A percentile compares a stretch with the other conserved stretches of the same genome.
Conservation (phyloP, 805 yeast genomes). For the Ogataea nonfermentans region DNA sequence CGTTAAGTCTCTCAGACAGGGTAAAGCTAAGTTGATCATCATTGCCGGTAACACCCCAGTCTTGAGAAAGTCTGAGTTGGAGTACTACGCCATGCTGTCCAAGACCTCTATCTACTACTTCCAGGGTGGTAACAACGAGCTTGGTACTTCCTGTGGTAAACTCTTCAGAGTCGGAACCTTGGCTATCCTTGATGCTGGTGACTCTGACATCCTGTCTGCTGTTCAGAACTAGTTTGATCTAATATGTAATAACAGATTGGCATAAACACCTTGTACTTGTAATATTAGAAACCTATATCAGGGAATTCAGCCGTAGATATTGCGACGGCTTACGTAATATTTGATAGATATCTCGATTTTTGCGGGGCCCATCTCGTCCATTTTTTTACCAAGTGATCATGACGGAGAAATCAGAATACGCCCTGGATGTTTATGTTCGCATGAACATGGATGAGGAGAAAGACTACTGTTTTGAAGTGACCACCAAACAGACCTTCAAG, state of each 20-base stretch:
- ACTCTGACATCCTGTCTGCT: slow-evolving; percentile 93
- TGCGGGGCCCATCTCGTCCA: slow-evolving; percentile 11
- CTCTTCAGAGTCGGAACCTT: slow-evolving; percentile 99
- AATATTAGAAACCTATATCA: no score
- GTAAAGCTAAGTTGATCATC: slow-evolving; percentile 97
- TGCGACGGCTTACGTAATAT: not conserved
- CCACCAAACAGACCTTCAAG: slow-evolving; percentile 53
- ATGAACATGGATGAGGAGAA: slow-evolving; percentile 82
- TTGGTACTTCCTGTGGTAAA: slow-evolving; percentile 99
- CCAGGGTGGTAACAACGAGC: slow-evolving; percentile 99
- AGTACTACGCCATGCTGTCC: slow-evolving; percentile 99
- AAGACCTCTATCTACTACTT: slow-evolving; percentile 97
- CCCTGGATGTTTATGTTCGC: slow-evolving; percentile 62
- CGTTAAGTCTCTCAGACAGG: slow-evolving; percentile 96
- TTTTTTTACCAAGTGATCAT: slow-evolving; percentile 2
- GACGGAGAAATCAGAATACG: slow-evolving; percentile 8
- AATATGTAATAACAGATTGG: slow-evolving; percentile 7
- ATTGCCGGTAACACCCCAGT: slow-evolving; percentile 99
- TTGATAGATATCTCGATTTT: not conserved
- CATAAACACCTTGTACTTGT: no score
- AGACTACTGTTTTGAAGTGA: slow-evolving; percentile 86
- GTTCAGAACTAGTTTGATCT: slow-evolving; percentile 31
- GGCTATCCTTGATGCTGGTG: slow-evolving; percentile 98
- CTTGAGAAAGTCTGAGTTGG: slow-evolving; percentile 99
- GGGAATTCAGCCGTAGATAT: not conserved